Evolutionary conservation across 495 filamentous ascomycete genomes (phyloP).

Genomic region (Aspergillus campestris): DNA sequence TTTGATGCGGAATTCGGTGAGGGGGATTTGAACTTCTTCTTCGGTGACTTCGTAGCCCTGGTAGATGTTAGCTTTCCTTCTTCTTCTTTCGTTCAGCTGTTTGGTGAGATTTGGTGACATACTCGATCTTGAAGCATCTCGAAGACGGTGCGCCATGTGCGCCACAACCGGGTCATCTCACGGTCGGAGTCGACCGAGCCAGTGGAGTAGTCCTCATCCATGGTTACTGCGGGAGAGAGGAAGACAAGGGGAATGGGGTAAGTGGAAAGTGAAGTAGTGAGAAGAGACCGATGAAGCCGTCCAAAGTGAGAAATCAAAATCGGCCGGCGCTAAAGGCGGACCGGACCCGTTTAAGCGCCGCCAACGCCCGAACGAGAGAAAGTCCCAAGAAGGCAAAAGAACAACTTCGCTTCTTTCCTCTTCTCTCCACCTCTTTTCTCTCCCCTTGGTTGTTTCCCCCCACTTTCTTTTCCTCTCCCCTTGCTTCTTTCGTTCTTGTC

Average conservation of each 20-base stretch:
- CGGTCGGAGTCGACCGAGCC: constrained; percentile 50
- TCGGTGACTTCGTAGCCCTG: constrained; percentile 91
- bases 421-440: constrained; percentile 9
- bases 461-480: constrained; percentile 5
- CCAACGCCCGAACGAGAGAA: constrained; percentile 7
- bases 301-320: too few relatives aligned
- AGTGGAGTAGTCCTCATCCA: constrained; percentile 46
- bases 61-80: constrained; percentile 10
- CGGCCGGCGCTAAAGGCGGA: constrained; percentile 18
- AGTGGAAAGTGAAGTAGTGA: constrained; percentile 2
- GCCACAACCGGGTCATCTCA: constrained; percentile 69
- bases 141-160: constrained; percentile 77
- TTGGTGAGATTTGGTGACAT: constrained; percentile 15
- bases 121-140: constrained; percentile 83
- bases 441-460: constrained; percentile 5
- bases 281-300: too few relatives aligned
- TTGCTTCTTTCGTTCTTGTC: neutral
- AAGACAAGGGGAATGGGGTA: constrained; percentile 1
- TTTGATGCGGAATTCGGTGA: constrained; percentile 61
- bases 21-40: constrained; percentile 74
- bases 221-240: constrained; percentile 18
- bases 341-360: constrained; percentile 17
- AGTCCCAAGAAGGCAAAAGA: constrained; percentile 14
- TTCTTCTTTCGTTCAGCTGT: neutral
- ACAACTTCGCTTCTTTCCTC: constrained; percentile 8